Percentiles rank a stretch among this genome's conserved stretches.
Conservation (phyloP, 345 rosid species). For the Hibiscus tridactylites region DNA sequence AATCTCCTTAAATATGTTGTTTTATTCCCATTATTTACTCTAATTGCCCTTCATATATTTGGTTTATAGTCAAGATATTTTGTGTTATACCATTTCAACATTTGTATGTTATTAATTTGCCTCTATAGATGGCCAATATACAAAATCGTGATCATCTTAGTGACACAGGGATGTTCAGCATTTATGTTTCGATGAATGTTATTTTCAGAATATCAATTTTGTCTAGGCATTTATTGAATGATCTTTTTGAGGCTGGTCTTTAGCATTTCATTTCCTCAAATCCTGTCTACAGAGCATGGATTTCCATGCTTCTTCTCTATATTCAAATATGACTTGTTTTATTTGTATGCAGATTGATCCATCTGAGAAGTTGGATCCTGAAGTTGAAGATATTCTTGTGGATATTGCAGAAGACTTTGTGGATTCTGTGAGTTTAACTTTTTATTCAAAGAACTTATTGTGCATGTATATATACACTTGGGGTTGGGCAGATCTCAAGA, state of each 20-base stretch:
- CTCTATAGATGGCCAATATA: neutral
- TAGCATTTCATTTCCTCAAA: neutral
- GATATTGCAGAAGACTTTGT: conserved; percentile 96
- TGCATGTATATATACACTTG: neutral
- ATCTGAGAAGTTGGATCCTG: conserved; percentile 79
- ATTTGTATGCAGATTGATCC: conserved; percentile 66
- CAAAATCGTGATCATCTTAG: neutral
- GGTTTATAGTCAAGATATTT: too few relatives aligned
- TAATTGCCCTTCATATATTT: neutral
- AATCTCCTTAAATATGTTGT: neutral
- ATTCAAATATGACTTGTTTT: neutral
- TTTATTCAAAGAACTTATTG: neutral
- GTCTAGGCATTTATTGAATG: neutral
- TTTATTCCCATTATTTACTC: neutral
- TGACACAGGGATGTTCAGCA: neutral
- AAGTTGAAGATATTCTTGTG: conserved; percentile 86
- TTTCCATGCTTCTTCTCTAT: neutral
- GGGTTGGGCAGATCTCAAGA: neutral
- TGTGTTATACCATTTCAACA: neutral
- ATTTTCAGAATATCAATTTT: neutral
- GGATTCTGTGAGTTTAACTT: conserved; percentile 60
- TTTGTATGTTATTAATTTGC: neutral
- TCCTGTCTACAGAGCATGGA: neutral
- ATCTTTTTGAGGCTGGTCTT: neutral
- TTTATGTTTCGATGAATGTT: neutral